Percentiles rank a stretch among this genome's conserved stretches.
Conservation (phyloP, 495 filamentous ascomycete genomes). For the Cercophora scortea region DNA sequence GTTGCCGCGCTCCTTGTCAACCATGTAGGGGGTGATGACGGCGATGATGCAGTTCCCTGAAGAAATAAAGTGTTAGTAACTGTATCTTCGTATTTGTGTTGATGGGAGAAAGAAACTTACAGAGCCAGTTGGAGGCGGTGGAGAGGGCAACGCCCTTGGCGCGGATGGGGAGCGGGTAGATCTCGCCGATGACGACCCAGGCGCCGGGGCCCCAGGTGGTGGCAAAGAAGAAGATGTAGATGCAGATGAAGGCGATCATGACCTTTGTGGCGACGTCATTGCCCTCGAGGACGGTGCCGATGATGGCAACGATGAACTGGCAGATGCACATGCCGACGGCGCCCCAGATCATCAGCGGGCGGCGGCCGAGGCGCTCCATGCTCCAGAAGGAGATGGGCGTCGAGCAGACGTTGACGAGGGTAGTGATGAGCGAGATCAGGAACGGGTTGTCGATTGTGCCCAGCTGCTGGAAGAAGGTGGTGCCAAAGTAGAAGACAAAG, state of each 20-base stretch:
- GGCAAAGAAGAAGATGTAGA: constrained; percentile 83
- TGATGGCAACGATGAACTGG: constrained; percentile 78
- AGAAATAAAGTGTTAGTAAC: not conserved
- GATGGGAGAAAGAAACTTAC: constrained; percentile 6
- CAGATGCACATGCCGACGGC: constrained; percentile 73
- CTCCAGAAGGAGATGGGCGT: constrained; percentile 77
- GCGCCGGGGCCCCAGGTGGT: constrained; percentile 71
- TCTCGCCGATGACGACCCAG: constrained; percentile 83
- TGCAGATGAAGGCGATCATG: constrained; percentile 66
- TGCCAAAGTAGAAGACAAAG: constrained; percentile 90
- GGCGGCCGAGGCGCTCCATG: constrained; percentile 75
- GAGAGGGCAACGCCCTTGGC: constrained; percentile 71
- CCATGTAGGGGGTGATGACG: constrained; percentile 72
- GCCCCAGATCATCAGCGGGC: constrained; percentile 72
- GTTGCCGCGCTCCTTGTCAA: constrained; percentile 61
- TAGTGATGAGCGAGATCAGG: constrained; percentile 72
- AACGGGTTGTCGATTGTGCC: constrained; percentile 67
- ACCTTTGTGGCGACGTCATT: constrained; percentile 58
- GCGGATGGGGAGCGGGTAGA: constrained; percentile 77
- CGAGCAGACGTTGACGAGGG: constrained; percentile 76
- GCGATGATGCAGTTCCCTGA: constrained; percentile 60
- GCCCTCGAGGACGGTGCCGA: constrained; percentile 43
- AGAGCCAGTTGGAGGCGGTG: constrained; percentile 68
- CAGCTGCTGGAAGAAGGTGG: constrained; percentile 68
- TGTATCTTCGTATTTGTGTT: not conserved